phyloP scores from a whole-genome alignment of 805 yeast species.

The Saccharomycopsis fibuligera region DNA sequence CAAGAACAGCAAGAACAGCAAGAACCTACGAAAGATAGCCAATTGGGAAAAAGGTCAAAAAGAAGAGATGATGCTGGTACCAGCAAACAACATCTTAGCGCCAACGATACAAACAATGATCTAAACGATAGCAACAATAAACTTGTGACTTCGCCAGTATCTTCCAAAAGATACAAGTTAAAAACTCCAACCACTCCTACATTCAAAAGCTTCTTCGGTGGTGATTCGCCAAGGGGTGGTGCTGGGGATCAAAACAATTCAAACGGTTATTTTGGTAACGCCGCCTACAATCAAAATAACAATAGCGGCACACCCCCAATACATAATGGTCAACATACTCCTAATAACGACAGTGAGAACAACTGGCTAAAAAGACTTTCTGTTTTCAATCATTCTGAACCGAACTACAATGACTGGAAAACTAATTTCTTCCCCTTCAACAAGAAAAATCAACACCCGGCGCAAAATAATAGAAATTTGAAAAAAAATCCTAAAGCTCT shows the following conservation, averaged over 20 bases:
- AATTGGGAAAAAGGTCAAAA: too few relatives aligned
- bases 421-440: constrained; percentile 18
- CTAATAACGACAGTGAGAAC: constrained; percentile 1
- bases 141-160: background rate
- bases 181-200: background rate
- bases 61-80: too few relatives aligned
- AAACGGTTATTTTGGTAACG: too few relatives aligned
- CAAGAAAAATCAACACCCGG: constrained; percentile 1
- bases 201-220: background rate
- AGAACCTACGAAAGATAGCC: too few relatives aligned
- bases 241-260: background rate
- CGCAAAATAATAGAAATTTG: background rate
- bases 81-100: too few relatives aligned
- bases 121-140: background rate
- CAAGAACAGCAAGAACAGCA: too few relatives aligned
- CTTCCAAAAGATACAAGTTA: background rate
- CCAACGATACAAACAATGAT: background rate
- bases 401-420: constrained; percentile 19
- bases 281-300: too few relatives aligned
- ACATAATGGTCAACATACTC: too few relatives aligned
- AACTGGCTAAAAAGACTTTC: constrained; percentile 18
- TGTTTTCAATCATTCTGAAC: constrained; percentile 18
- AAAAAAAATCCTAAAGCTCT: constrained; percentile 1
- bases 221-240: background rate
- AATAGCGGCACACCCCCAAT: background rate